These are phyloP conservation scores for Teunomyces pallodes DNA, from an alignment of 805 yeast species.

Conservation along the genomic window DNA sequence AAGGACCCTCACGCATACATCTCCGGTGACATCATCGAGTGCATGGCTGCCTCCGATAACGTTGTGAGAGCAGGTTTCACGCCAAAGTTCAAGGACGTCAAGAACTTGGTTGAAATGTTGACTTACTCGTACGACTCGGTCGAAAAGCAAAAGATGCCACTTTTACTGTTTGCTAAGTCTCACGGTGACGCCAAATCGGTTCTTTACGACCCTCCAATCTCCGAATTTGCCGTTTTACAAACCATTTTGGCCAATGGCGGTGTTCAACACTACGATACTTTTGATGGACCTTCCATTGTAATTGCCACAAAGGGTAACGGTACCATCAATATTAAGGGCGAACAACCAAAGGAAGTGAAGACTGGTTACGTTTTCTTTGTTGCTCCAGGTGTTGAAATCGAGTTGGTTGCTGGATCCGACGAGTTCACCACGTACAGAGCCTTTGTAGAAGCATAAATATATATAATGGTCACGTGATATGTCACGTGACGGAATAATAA, in stretches of 20 bases:
- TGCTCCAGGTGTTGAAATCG: constrained; percentile 71
- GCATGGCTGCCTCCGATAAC: constrained; percentile 99
- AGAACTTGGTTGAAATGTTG: constrained; percentile 83
- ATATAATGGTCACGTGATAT: not conserved
- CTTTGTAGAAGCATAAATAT: constrained; percentile 60
- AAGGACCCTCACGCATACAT: constrained; percentile 98
- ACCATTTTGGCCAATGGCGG: constrained; percentile 57
- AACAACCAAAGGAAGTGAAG: constrained; percentile 42
- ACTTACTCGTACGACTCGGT: constrained; percentile 88
- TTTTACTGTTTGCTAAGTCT: constrained; percentile 55
- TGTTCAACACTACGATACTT: constrained; percentile 55
- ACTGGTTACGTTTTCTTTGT: constrained; percentile 83
- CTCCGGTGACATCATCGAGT: constrained; percentile 95
- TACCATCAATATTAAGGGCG: constrained; percentile 42
- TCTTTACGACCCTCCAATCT: constrained; percentile 93
- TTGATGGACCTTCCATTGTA: constrained; percentile 85
- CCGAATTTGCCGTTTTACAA: constrained; percentile 91
- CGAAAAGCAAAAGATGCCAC: constrained; percentile 87
- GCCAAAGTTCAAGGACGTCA: constrained; percentile 97
- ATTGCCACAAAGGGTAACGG: constrained; percentile 85
- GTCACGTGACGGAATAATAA: not conserved
- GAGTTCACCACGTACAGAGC: constrained; percentile 87
- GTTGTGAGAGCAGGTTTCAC: constrained; percentile 99
- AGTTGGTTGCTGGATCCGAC: constrained; percentile 49
- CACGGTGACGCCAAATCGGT: constrained; percentile 64